Base-by-base conservation (phyloP, 129 eudicot genomes). In the Flaveria linearis region DNA sequence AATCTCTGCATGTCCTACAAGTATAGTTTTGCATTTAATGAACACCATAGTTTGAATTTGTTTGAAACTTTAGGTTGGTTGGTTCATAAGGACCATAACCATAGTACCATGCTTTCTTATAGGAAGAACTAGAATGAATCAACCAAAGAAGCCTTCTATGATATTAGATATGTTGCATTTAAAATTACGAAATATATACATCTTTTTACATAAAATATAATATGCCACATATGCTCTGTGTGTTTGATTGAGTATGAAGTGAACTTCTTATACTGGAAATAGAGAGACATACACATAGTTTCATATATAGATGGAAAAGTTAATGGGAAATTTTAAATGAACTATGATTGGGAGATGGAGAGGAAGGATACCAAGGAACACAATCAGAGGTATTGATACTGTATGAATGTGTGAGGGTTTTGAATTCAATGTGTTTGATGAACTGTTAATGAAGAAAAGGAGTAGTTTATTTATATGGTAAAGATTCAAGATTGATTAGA, bases 301-400 rank as follows among this genome's bases (percentile, higher is more conserved):
- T 45, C 69, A 50, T 50, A 14, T 7, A 3, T 3, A 15, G 62
- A 71, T 25, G 45, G 41, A 36, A 36, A 36, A 36, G 41, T 36
- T 36, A 1, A 36, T 36, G 41, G 41, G 41, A 50, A 26, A 16
- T 15, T 52, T 25, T n/a, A 71, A 71, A 26, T 50, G 9, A 71
- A 71, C n/a, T n/a, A 16, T 26, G 62, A 71, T 70, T 47, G 45
- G 62, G 25, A 43, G 57, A 5, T 69, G 73, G 20, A 69, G 46
- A 69, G 57, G 46, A 47, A 69, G 57, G 18, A 22, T 22, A 46
- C 18, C 15, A 41, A 46, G 53, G 36, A 69, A 47, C 12, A 46
- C 41, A 45, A 23, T 68, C 14, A n/a, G 16, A 9, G 14, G 72
- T 20, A 43, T 42, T 68, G 53, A 68, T 42, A 9, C 4, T 26